Conservation (phyloP, 768 basidiomycete genomes). For the Tephrocybe sp. region DNA sequence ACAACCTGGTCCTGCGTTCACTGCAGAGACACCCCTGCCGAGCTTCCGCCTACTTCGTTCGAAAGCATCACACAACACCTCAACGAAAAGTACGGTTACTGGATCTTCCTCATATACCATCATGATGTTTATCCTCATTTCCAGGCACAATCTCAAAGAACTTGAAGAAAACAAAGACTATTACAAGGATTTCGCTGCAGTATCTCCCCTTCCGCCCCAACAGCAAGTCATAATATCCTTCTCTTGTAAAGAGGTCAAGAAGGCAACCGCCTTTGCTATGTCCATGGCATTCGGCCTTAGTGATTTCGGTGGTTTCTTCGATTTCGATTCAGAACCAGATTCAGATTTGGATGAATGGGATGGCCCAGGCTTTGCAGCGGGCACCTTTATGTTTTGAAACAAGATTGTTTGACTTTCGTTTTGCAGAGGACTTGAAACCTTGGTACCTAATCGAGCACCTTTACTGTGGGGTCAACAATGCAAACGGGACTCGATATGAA, state of each 20-base stretch:
- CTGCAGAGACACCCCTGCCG: constrained; percentile 41
- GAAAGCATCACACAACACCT: constrained; percentile 31
- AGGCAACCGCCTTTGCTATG: not conserved
- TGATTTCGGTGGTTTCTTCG: no score
- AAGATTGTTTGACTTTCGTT: no score
- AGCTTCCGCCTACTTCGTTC: constrained; percentile 28
- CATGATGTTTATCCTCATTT: not conserved
- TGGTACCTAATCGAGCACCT: no score
- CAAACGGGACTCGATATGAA: no score
- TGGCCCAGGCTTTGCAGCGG: no score
- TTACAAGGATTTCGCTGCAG: constrained; percentile 26
- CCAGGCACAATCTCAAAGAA: constrained; percentile 20
- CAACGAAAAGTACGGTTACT: constrained; percentile 15
- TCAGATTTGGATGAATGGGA: no score
- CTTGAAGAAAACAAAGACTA: constrained; percentile 28
- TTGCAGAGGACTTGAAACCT: no score
- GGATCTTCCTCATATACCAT: not conserved
- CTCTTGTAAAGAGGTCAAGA: not conserved
- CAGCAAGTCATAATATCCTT: not conserved
- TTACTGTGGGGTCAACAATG: no score
- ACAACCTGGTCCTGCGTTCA: constrained; percentile 34
- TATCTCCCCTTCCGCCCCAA: not conserved
- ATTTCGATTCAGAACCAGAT: no score
- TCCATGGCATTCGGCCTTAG: no score
- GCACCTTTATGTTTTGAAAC: no score